Base-by-base conservation (phyloP, 1,139 yeast genomes). In the Groenewaldozyma auringiensis region DNA sequence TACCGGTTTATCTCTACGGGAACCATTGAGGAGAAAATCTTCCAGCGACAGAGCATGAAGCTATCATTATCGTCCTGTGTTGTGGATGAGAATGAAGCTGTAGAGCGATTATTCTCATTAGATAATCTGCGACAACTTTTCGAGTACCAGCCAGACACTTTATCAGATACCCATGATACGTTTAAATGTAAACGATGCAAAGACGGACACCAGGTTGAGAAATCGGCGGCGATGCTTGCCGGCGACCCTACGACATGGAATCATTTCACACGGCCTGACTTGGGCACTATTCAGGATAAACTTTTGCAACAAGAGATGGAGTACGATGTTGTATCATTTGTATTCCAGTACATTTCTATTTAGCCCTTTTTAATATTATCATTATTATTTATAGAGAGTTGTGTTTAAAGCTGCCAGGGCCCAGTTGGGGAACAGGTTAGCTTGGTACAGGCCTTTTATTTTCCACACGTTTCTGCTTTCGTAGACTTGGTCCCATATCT, bases 171-270 rank as follows among this genome's bases (percentile, higher is more conserved):
- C 0, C 99, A 92, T 59, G 95, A 85, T 53, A 85, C 95, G 1
- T 92, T 79, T 68, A 77, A 83, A 54, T 92, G 99, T 67, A 81
- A 80, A 61, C 72, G 97, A 54, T 92, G 99, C 64, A 63, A 65
- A n/a, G 72, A 72, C 13, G 83, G 79, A 0, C 79, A 78, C 35
- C 98, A 92, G 66, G 53, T 67, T 33, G 60, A 71, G 9, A 80
- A 76, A 55, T 75, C 96, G 0, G 79, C 83, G 0, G 95, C 95
- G 1, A 88, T 92, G 95, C 70, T 92, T 37, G 94, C 94, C 60
- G 99, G 99, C 53, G 99, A 94, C 65, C 86, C 97, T 0, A 92
- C 96, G 0, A 82, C 96, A 0, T 92, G 99, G 99, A 89, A 92
- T 62, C 99, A 92, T 66, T 73, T 85, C 50, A 75, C 81, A 48